phyloP scores from a whole-genome alignment of 257 asterid genomes.

The Cruciata laevipes region DNA sequence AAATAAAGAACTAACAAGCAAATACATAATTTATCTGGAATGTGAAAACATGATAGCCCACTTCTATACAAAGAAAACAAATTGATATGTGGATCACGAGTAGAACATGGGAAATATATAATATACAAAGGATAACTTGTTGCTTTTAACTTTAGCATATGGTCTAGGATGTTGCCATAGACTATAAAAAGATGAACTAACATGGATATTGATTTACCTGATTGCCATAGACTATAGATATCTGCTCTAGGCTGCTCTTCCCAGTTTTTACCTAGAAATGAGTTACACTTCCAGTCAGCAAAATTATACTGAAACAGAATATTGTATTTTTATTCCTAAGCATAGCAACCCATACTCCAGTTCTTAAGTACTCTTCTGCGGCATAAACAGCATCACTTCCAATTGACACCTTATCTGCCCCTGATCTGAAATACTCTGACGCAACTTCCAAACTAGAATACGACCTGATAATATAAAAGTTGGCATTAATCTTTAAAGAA shows the following conservation, averaged over 20 bases:
- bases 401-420: constrained; percentile 93
- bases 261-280: constrained; percentile 70
- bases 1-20: neutral
- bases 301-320: neutral
- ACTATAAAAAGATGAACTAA: neutral
- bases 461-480: constrained; percentile 36
- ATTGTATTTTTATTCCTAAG: neutral
- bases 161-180: neutral
- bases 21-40: neutral
- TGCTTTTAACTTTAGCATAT: neutral
- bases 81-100: too few relatives aligned
- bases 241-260: constrained; percentile 88
- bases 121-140: neutral
- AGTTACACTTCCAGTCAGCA: constrained; percentile 11
- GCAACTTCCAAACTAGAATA: constrained; percentile 98
- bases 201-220: constrained; percentile 41
- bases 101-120: too few relatives aligned
- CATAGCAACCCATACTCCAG: constrained; percentile 43
- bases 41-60: neutral
- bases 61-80: neutral
- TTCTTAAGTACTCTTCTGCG: constrained; percentile 76
- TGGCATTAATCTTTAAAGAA: neutral
- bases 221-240: constrained; percentile 89
- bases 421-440: constrained; percentile 94
- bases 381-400: constrained; percentile 99